Evolutionary conservation across 2,329 filamentous ascomycete species (phyloP), one percentile per base, ranked within the genome.

Genomic region (Phyllachora maydis): DNA sequence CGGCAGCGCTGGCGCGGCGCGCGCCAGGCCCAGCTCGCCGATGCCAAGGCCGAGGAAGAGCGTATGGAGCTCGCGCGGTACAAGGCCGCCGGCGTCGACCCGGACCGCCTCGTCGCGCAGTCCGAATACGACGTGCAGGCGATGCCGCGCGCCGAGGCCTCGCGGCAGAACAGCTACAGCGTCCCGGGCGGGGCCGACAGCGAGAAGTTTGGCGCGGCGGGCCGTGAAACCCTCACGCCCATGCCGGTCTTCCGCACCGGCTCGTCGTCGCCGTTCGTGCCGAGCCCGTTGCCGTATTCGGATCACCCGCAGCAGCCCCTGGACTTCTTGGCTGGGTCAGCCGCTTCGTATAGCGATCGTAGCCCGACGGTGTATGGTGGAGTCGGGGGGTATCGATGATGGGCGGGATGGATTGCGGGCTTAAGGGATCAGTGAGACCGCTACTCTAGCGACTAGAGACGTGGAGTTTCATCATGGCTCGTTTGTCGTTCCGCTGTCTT

Each of bases 1-100:
- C 51, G 52, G 19, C 61, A 69, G 40, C 55, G 65, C 18, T 52
- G 55, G 19, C 45, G 45, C 0, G 66, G 66, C 8, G 49, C 50
- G 11, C 38, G 35, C 12, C 65, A 71, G 38, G 60, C 62, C 18
- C 46, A 47, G 18, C 27, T 48, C 6, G 57, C 54, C 10, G 49
- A 48, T 16, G 44, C 52, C 26, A 46, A 47, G 24, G 45, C 49
- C 15, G 47, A 56, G 23, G 40, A 50, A 6, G 60, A 66, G 32
- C 55, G 54, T 18, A 30, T 53, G 3, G 63, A 66, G 37, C 40
- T 64, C 18, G 56, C 62, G 31, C 43, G 49, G 8, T 57, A 59
- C 45, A 45, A 50, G 26, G 52, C 47, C 30, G 45, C 43, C 25
- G 59, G 59, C 20, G 37, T 57, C 31, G 40, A 62, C 37, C 54